These are phyloP conservation scores for Lignosus rhinocerotis DNA, from an alignment of 1,284 basidiomycete genomes.

Conservation along the genomic window DNA sequence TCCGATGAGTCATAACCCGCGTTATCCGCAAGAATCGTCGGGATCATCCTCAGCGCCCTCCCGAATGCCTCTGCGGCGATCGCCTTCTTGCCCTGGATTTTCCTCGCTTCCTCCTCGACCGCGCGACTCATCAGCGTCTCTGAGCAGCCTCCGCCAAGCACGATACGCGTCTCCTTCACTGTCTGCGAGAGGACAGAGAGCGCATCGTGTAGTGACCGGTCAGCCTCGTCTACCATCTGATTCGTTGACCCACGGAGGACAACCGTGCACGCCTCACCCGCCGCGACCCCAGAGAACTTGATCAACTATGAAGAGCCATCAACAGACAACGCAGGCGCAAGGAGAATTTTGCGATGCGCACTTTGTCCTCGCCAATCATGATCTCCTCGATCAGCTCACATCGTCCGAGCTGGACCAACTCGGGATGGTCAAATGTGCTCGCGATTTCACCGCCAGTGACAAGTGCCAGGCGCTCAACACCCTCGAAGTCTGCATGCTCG, in stretches of 20 bases:
- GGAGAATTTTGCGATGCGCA: slow-evolving; percentile 35
- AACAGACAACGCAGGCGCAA: not conserved
- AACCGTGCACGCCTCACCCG: slow-evolving; percentile 98
- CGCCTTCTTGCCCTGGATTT: slow-evolving; percentile 92
- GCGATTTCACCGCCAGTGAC: slow-evolving; percentile 99
- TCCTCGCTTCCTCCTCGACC: slow-evolving; percentile 87
- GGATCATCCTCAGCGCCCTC: slow-evolving; percentile 90
- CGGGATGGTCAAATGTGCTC: slow-evolving; percentile 92
- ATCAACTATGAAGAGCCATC: slow-evolving; percentile 67
- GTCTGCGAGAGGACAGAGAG: slow-evolving; percentile 97
- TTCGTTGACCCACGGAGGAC: slow-evolving; percentile 95
- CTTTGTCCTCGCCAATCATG: slow-evolving; percentile 99
- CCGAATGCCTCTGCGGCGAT: slow-evolving; percentile 93
- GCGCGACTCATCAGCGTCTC: slow-evolving; percentile 98
- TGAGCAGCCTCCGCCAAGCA: slow-evolving; percentile 94
- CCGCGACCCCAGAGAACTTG: slow-evolving; percentile 98
- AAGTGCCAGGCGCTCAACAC: slow-evolving; percentile 93
- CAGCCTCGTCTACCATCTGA: slow-evolving; percentile 99
- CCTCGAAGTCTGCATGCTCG: slow-evolving; percentile 99
- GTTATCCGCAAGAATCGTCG: slow-evolving; percentile 96
- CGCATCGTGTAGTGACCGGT: slow-evolving; percentile 96
- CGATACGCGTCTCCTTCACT: slow-evolving; percentile 93
- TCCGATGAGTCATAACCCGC: slow-evolving; percentile 98
- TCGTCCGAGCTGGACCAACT: slow-evolving; percentile 89
- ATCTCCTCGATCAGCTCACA: slow-evolving; percentile 98